Evolutionary conservation across 371 early-diverging fungal genomes (phyloP).

Genomic region (Mortierella sp.): DNA sequence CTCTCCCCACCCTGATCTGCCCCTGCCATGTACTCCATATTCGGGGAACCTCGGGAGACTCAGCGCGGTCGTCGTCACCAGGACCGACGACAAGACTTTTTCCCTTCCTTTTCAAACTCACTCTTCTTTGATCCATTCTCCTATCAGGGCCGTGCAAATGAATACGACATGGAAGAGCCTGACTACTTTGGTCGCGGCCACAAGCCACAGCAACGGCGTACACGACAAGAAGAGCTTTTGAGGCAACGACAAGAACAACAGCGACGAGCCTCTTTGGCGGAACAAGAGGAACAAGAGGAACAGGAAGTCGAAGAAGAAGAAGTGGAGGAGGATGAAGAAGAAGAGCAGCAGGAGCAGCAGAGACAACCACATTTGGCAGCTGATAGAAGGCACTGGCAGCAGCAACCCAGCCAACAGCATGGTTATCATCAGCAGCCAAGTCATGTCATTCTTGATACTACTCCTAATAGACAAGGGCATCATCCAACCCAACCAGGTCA

Average conservation of each 20-base stretch:
- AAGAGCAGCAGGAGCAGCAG: conserved; percentile 12
- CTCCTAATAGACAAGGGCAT: no score
- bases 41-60: conserved; percentile 10
- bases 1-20: no score
- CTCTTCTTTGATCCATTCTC: conserved; percentile 34
- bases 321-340: neutral
- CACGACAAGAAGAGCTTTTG: conserved; percentile 1
- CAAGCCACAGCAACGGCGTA: neutral
- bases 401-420: conserved; percentile 11
- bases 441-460: neutral
- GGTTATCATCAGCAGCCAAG: conserved; percentile 10
- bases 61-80: conserved; percentile 19
- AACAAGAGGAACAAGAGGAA: neutral
- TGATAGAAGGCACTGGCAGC: conserved; percentile 1
- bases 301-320: no score
- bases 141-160: neutral
- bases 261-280: neutral
- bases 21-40: conserved; percentile 15
- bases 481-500: no score
- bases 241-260: conserved; percentile 1
- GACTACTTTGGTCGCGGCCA: neutral
- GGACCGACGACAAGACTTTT: conserved; percentile 38
- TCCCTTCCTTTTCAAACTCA: conserved; percentile 35
- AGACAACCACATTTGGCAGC: neutral
- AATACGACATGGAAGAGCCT: neutral